These are phyloP conservation scores for Globisporangium cederbergense DNA, from an alignment of 352 stramenopile species.

Conservation along the genomic window DNA sequence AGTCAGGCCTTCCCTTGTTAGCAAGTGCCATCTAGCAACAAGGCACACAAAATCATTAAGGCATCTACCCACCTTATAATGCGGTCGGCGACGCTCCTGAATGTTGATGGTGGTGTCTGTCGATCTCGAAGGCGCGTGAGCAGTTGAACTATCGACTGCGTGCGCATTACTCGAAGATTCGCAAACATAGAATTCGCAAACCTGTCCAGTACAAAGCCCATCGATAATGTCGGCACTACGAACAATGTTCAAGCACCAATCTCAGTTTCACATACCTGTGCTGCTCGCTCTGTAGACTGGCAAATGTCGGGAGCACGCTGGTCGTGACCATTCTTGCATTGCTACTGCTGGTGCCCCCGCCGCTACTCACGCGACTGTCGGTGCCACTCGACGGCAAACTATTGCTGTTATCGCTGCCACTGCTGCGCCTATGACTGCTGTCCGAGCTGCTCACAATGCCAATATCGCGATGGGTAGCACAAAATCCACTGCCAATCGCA, in stretches of 20 bases:
- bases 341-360: neutral
- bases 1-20: neutral
- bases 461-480: neutral
- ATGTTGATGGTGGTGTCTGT: slow-evolving; percentile 6
- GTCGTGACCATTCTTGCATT: neutral
- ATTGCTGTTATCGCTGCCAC: neutral
- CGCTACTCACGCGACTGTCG: neutral
- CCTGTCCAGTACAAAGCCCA: neutral
- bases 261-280: neutral
- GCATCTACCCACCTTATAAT: neutral
- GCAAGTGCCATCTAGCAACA: neutral
- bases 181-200: neutral
- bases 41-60: neutral
- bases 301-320: neutral
- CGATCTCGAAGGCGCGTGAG: slow-evolving; percentile 12
- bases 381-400: neutral
- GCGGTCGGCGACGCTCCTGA: slow-evolving; percentile 10
- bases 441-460: neutral
- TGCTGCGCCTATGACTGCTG: neutral
- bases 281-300: neutral
- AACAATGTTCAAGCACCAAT: neutral
- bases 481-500: neutral
- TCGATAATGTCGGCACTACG: neutral
- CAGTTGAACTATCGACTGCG: neutral
- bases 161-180: slow-evolving; percentile 9